Evolutionary conservation across 495 filamentous ascomycete genomes (phyloP), one percentile per base, ranked within the genome.

Genomic region (Hamigera avellanea): DNA sequence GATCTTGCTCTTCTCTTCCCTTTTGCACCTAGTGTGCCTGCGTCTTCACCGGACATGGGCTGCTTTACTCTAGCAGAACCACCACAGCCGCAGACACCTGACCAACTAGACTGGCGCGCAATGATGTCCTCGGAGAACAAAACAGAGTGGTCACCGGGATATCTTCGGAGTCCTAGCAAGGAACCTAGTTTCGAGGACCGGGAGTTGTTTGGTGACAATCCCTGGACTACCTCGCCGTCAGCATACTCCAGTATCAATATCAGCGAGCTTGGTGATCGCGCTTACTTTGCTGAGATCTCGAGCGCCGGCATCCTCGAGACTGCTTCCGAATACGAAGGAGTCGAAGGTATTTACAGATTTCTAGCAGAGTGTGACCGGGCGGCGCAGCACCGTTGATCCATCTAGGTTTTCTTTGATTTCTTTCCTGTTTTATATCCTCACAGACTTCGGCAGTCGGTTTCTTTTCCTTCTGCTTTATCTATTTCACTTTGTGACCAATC

Each of bases 271-370:
- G 68, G 65, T 5, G 62, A 72, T 36, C 60, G 59, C 12, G 48
- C 43, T 14, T 60, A 53, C 42, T 66, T 64, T 29, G 52, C 55
- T 6, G 59, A 68, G 26, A 33, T 51, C 1, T 60, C 62, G 12
- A 49, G 48, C 34, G 35, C 39, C 36, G 47, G 50, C 36, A 35
- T 62, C 58, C 62, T 34, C 45, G 61, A 55, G 41, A 66, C 36
- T 21, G 59, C 50, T 4, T 59, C 67, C 43, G 76, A 79, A 25
- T 88, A 82, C 49, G 83, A 89, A 43, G 85, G 85, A 6, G 56
- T 84, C 12, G 81, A 93, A 46, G 89, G 88, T 0, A 86, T 96
- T 14, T 84, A 88, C 54, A 72, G 72, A 27, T 95, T 95, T 54
- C 48, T 96, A 32, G 83, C 83, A 52, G 82, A 93, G 45, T 91